Base-by-base conservation (phyloP, 495 filamentous ascomycete species). In the Friedmanniomyces simplex region DNA sequence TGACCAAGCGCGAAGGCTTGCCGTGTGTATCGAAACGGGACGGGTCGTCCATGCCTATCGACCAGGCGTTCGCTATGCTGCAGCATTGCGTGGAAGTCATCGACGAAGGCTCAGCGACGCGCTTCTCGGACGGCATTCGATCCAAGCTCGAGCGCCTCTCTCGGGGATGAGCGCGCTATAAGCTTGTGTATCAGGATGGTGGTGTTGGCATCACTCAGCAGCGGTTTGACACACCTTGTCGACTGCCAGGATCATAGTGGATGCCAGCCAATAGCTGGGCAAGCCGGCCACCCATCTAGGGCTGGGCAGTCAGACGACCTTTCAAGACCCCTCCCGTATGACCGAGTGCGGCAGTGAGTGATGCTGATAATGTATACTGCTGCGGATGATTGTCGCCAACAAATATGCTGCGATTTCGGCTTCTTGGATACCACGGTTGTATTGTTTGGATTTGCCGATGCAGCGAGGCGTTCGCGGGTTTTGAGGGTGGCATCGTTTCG, bases 61-160 rank as follows among this genome's bases (percentile, higher is more conserved):
- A 71, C 56, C 50, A 71, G 42, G 54, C 62, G 6, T 70, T 56
- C 46, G 50, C 54, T 2, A 61, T 72, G 1, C 58, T 73, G 18
- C 64, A 64, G 28, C 70, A 73, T 50, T 72, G 70, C 63, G 59
- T 72, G 54, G 70, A 72, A 22, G 65, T 72, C 52, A 66, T 72
- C 55, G 66, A 68, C 37, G 70, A 72, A 47, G 71, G 71, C 30
- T 61, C 65, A 4, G 58, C 69, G 58, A 71, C 70, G 1, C 67
- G 70, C 16, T 73, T 73, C 50, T 68, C 70, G 14, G 70, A 73
- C 42, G 71, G 71, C 14, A 69, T 73, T 52, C 58, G 67, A 26
- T 49, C 60, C 12, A 73, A 73, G 59, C 63, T 73, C 41, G 65
- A 69, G 43, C 62, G 60, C 39, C 58, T 73, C 7, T 56, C 64